Base-by-base conservation (phyloP, 108 stramenopile species). In the Cyclotella choctawhatcheeana region DNA sequence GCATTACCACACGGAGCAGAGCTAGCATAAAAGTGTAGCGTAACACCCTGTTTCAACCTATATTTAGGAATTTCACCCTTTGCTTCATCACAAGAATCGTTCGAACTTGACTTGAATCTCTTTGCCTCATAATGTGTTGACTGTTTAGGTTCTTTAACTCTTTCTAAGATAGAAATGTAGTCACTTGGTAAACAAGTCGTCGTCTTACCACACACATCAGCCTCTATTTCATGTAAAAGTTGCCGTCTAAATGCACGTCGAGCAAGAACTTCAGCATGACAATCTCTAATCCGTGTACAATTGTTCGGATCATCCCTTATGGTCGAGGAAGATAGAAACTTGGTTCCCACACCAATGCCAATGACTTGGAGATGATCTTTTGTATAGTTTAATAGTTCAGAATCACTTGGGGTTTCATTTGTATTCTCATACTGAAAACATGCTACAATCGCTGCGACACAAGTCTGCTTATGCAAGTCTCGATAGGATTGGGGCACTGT, bases 1-100 rank as follows among this genome's bases (percentile, higher is more conserved):
- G 93, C 85, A 73, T 95, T 95, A 16, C 93, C 93, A 51, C 93
- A 95, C 8, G 93, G 93, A 48, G 91, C 88, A n/a, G 91, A 92
- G 45, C 89, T 90, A 13, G 88, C 69, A 61, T 95, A 95, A 71
- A 89, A 76, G 69, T 95, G 93, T 20, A 95, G 54, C 10, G 91
- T 92, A 10, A 92, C 85, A 18, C 55, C 55, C 14, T 10, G 5
- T n/a, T 56, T 56, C 20, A 56, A 31, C 30, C 30, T 56, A 18
- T 31, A 56, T n/a, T 30, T 56, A 0, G 10, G 29, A 4, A 10
- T 29, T 31, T 1, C 14, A 29, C 31, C 30, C 5, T 29, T 30
- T 7, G 3, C 30, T n/a, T 48, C 4, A n/a, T 10, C n/a, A n/a
- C 18, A 10, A n/a, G 12, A 10, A 31, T 30, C 29, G 0, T 31